Percentiles rank a stretch among this genome's conserved stretches.
Conservation (phyloP, 306 rosid species). For the Inga laurina region DNA sequence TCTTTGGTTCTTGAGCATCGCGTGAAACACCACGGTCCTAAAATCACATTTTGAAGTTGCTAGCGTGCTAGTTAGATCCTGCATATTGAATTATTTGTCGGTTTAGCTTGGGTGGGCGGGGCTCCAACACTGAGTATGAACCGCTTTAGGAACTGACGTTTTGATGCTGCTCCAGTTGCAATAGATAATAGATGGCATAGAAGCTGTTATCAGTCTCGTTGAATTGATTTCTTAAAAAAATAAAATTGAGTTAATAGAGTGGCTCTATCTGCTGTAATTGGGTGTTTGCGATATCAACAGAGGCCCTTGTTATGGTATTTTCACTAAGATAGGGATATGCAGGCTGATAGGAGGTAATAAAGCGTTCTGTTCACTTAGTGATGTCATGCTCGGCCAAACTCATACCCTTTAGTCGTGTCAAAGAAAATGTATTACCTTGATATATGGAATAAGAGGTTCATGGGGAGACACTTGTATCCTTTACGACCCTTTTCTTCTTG, state of each 20-base stretch:
- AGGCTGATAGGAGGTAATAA: neutral
- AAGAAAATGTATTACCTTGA: conserved; percentile 6
- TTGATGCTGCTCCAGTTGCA: conserved; percentile 2
- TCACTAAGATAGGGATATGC: conserved; percentile 13
- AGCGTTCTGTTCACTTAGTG: conserved; percentile 9
- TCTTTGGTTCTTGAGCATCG: conserved; percentile 9
- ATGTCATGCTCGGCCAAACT: neutral
- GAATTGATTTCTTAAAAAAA: neutral
- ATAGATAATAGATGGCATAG: neutral
- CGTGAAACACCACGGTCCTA: neutral
- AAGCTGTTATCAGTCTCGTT: neutral
- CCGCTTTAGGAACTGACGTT: neutral
- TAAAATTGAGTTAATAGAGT: neutral
- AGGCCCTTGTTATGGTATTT: conserved; percentile 14
- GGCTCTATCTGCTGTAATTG: neutral
- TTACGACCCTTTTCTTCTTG: neutral
- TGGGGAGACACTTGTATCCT: neutral
- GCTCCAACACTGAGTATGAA: neutral
- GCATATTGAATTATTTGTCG: neutral
- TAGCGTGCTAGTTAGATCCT: conserved; percentile 8
- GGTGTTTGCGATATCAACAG: neutral
- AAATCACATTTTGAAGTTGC: conserved; percentile 20
- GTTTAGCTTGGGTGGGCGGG: neutral
- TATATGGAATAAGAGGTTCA: neutral
- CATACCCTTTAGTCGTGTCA: neutral